A percentile compares a stretch with the other conserved stretches of the same genome.
Evolutionary conservation across 176 grass and related monocot genomes (phyloP).

Genomic region (Stipa capillata): DNA sequence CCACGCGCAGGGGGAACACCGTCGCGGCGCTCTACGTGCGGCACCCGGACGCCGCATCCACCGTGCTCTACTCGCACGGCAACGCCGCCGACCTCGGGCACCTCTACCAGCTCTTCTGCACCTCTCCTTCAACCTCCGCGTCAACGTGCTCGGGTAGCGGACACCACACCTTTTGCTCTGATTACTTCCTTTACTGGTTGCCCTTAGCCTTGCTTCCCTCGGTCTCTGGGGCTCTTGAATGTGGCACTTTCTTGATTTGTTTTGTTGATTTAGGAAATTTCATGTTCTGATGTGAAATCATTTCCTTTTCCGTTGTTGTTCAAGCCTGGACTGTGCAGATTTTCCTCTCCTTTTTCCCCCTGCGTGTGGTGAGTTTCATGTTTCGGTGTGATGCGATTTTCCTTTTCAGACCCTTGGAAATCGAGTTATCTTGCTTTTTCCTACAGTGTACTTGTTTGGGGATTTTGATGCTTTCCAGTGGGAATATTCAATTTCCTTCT

Average conservation of each 20-base stretch:
- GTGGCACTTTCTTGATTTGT: not conserved
- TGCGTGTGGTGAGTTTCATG: not conserved
- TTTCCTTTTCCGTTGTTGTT: not conserved
- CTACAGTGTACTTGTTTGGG: not conserved
- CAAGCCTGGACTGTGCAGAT: not conserved
- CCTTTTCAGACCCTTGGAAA: not conserved
- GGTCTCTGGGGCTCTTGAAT: not conserved
- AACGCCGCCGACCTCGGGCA: conserved; percentile 91
- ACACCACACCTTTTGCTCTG: not conserved
- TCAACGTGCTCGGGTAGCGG: conserved; percentile 90
- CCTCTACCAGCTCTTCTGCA: conserved; percentile 90
- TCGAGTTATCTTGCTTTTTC: not conserved
- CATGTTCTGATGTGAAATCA: not conserved
- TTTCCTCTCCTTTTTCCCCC: conserved; percentile 7
- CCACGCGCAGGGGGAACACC: conserved; percentile 47
- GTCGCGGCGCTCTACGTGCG: conserved; percentile 73
- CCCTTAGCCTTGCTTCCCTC: not conserved
- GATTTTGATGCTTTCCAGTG: not conserved
- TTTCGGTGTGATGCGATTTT: not conserved
- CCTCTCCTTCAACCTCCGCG: conserved; percentile 83
- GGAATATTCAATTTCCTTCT: conserved; percentile 8
- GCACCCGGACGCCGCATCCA: conserved; percentile 64
- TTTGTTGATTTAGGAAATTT: not conserved
- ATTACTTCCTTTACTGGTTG: not conserved
- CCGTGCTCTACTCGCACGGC: conserved; percentile 79